phyloP scores from a whole-genome alignment of 2,329 filamentous ascomycete species.

The Curvularia sp. region DNA sequence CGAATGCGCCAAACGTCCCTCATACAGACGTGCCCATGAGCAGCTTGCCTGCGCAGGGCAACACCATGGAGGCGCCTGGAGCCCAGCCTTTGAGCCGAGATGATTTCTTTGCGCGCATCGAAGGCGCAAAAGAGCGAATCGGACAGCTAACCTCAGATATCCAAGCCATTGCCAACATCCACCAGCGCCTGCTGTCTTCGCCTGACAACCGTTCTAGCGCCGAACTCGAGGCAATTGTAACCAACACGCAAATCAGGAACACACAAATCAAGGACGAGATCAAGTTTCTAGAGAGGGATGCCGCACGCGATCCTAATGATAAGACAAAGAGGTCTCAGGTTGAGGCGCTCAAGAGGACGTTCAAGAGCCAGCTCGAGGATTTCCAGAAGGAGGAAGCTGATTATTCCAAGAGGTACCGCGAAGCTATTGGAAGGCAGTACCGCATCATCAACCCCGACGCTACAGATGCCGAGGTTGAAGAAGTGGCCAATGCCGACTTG shows the following conservation, averaged over 20 bases:
- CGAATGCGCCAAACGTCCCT: constrained; percentile 21
- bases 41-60: constrained; percentile 14
- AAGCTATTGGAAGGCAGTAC: constrained; percentile 82
- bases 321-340: constrained; percentile 74
- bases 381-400: constrained; percentile 75
- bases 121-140: constrained; percentile 72
- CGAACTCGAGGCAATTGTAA: constrained; percentile 71
- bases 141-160: constrained; percentile 70
- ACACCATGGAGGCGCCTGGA: constrained; percentile 62
- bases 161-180: constrained; percentile 70
- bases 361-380: constrained; percentile 73
- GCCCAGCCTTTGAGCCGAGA: constrained; percentile 62
- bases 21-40: constrained; percentile 27
- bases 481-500: constrained; percentile 75
- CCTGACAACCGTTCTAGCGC: constrained; percentile 61
- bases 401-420: constrained; percentile 74
- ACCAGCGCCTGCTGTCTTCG: constrained; percentile 74
- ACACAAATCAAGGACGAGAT: constrained; percentile 80
- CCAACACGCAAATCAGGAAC: constrained; percentile 63
- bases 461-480: constrained; percentile 72
- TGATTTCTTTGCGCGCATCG: constrained; percentile 73
- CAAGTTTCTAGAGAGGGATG: constrained; percentile 75
- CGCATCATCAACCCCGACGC: constrained; percentile 82
- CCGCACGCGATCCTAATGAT: constrained; percentile 68
- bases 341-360: constrained; percentile 72